phyloP scores from a whole-genome alignment of 129 eudicot species.

The Ambrosia trifida region DNA sequence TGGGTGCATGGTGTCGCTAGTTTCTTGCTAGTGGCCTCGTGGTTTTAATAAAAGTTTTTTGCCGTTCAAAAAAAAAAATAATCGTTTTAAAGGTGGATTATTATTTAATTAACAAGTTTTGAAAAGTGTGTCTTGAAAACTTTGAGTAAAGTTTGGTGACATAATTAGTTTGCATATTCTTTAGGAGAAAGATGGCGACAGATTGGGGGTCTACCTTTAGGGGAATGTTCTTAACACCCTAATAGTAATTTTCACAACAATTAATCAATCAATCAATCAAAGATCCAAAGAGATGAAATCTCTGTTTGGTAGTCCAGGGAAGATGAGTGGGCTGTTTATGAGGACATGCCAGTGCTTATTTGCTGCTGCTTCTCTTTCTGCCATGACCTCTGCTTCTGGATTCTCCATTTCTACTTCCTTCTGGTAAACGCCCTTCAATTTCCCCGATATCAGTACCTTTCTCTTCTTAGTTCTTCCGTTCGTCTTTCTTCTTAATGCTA shows the following conservation, averaged over 20 bases:
- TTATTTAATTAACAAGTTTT: not conserved
- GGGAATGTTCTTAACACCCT: slow-evolving; percentile 21
- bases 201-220: slow-evolving; percentile 14
- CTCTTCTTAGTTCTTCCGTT: no score
- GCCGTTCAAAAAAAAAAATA: no score
- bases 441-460: no score
- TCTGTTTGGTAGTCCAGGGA: slow-evolving; percentile 69
- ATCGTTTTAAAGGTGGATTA: not conserved
- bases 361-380: slow-evolving; percentile 64
- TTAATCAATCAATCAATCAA: not conserved
- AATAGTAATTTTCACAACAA: not conserved
- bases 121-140: not conserved
- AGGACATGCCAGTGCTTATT: slow-evolving; percentile 59
- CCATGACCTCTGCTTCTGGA: slow-evolving; percentile 76
- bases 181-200: slow-evolving; percentile 8
- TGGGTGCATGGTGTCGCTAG: no score
- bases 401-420: slow-evolving; percentile 65
- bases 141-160: slow-evolving; percentile 13
- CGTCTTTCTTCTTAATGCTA: no score
- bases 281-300: slow-evolving; percentile 39
- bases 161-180: slow-evolving; percentile 26
- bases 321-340: slow-evolving; percentile 51
- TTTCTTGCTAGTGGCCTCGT: no score
- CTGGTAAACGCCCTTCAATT: slow-evolving; percentile 34
- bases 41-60: no score